phyloP scores from a whole-genome alignment of 2,329 filamentous ascomycete species.

The Ophiostoma himal-ulmi region DNA sequence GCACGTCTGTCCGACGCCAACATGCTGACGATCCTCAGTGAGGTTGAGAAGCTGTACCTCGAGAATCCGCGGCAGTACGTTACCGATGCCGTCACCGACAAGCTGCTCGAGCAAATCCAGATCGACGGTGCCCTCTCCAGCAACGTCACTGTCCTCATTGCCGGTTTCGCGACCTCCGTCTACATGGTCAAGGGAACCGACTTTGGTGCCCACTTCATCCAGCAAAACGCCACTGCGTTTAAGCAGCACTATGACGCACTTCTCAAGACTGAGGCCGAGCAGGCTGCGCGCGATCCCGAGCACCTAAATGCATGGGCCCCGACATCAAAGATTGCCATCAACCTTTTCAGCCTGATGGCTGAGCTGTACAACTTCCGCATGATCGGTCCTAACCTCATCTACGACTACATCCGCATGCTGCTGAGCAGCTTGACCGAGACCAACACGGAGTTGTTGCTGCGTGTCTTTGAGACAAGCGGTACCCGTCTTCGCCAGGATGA shows the following conservation, averaged over 20 bases:
- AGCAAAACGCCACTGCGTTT: slow-evolving; percentile 52
- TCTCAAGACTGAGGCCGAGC: slow-evolving; percentile 30
- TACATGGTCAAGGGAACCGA: slow-evolving; percentile 85
- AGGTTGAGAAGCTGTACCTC: slow-evolving; percentile 77
- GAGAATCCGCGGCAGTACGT: slow-evolving; percentile 83
- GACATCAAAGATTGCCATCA: slow-evolving; percentile 58
- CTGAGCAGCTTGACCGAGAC: slow-evolving; percentile 69
- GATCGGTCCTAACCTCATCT: slow-evolving; percentile 73
- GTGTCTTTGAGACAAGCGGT: slow-evolving; percentile 76
- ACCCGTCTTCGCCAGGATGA: slow-evolving; percentile 83
- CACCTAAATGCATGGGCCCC: slow-evolving; percentile 18
- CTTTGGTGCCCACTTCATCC: slow-evolving; percentile 81
- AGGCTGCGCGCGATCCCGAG: slow-evolving; percentile 22
- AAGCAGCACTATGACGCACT: slow-evolving; percentile 54
- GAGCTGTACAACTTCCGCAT: slow-evolving; percentile 92
- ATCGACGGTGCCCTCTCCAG: slow-evolving; percentile 75
- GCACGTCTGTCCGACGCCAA: slow-evolving; percentile 93
- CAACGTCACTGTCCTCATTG: slow-evolving; percentile 83
- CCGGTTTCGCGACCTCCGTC: slow-evolving; percentile 80
- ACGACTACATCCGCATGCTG: slow-evolving; percentile 81
- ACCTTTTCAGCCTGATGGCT: slow-evolving; percentile 75
- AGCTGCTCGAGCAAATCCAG: slow-evolving; percentile 71
- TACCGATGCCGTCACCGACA: slow-evolving; percentile 69
- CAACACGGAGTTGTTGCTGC: slow-evolving; percentile 82
- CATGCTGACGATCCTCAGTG: slow-evolving; percentile 72